Evolutionary conservation across 1,284 basidiomycete genomes (phyloP).

Genomic region (Heterobasidion parviporum): DNA sequence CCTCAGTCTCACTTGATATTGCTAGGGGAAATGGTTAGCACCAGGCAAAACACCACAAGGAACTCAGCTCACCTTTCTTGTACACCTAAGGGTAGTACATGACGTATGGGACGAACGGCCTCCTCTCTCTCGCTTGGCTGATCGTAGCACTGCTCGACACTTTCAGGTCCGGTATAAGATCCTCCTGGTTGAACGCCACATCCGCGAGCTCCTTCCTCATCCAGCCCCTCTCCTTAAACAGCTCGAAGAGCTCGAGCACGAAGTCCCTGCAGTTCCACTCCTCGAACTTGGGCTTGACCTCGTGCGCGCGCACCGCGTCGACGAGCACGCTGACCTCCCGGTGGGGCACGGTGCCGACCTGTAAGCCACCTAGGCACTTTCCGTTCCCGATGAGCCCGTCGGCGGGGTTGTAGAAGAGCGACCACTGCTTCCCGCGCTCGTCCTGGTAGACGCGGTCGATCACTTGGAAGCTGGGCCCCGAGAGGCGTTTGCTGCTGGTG

Average conservation of each 20-base stretch:
- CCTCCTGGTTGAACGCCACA: not conserved
- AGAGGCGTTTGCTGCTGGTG: not conserved
- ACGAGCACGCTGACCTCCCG: not conserved
- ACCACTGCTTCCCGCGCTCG: constrained; percentile 1
- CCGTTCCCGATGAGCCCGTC: not conserved
- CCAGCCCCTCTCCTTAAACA: not conserved
- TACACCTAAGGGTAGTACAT: not conserved
- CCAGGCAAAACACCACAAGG: no score
- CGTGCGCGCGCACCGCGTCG: not conserved
- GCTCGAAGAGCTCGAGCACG: not conserved
- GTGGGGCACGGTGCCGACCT: not conserved
- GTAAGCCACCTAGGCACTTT: not conserved
- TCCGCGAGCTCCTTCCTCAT: not conserved
- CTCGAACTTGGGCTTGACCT: not conserved
- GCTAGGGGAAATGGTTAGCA: no score
- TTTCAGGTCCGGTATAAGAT: not conserved
- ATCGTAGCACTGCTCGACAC: not conserved
- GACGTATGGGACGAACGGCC: not conserved
- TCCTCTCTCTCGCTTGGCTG: not conserved
- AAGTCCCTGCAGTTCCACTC: not conserved
- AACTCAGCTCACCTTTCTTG: no score
- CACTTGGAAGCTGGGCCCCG: not conserved
- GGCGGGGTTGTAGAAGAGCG: not conserved
- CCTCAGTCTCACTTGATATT: no score
- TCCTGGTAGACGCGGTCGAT: constrained; percentile 1